Conservation (phyloP, 305 asterid species). For the Stenogyne calaminthoides region DNA sequence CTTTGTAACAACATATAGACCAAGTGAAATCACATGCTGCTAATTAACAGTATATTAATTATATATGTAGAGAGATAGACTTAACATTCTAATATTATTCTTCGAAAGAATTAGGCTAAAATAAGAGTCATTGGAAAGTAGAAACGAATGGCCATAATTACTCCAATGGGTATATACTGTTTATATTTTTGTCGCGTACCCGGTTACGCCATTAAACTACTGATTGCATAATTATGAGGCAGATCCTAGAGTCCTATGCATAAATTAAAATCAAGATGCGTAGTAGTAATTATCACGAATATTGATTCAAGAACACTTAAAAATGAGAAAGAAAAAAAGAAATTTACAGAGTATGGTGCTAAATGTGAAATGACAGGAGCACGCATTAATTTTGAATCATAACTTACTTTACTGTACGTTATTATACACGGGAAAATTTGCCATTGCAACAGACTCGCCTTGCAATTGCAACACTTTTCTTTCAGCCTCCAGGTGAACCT, state of each 20-base stretch:
- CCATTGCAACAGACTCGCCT: slow-evolving; percentile 47
- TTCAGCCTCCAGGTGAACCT: slow-evolving; percentile 98
- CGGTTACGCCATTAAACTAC: too few species aligned
- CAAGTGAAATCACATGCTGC: neutral
- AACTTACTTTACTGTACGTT: slow-evolving; percentile 77
- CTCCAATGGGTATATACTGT: too few species aligned
- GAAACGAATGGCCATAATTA: too few species aligned
- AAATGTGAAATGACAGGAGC: slow-evolving; percentile 22
- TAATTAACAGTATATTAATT: neutral
- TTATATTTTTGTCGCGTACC: too few species aligned
- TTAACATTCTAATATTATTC: neutral
- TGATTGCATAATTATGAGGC: too few species aligned
- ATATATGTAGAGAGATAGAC: neutral
- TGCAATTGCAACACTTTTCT: slow-evolving; percentile 65
- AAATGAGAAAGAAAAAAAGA: neutral
- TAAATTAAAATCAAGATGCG: neutral
- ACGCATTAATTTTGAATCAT: slow-evolving; percentile 4
- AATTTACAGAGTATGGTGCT: slow-evolving; percentile 12
- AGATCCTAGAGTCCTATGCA: neutral
- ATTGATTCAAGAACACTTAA: neutral
- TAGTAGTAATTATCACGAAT: neutral
- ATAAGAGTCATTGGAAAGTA: neutral
- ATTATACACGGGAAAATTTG: slow-evolving; percentile 48
- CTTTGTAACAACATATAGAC: neutral
- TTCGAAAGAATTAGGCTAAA: neutral